Percentiles rank a stretch among this genome's conserved stretches.
These are phyloP conservation scores for Colletotrichum zoysiae DNA, from an alignment of 2,329 filamentous ascomycete genomes.

Conservation along the genomic window DNA sequence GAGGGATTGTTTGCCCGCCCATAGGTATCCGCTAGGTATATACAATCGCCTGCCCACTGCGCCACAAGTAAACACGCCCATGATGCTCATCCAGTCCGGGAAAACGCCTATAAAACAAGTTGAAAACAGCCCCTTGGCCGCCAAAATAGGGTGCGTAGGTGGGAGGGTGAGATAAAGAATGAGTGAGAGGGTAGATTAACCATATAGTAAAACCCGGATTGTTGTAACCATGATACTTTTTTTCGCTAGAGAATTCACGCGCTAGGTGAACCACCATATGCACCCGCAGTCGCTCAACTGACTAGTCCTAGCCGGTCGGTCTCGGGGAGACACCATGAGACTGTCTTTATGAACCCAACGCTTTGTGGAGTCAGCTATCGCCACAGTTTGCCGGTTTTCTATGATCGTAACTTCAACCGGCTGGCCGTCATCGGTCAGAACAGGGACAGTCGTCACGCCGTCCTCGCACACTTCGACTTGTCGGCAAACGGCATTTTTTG, in stretches of 20 bases:
- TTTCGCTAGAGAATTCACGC: neutral
- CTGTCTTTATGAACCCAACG: constrained; percentile 39
- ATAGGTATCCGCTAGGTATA: constrained; percentile 24
- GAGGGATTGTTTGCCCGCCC: constrained; percentile 4
- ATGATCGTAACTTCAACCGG: constrained; percentile 58
- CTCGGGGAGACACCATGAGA: constrained; percentile 27
- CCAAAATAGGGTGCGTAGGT: constrained; percentile 3
- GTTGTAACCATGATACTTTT: neutral
- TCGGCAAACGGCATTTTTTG: constrained; percentile 58
- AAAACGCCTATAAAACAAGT: constrained; percentile 24
- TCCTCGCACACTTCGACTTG: constrained; percentile 60
- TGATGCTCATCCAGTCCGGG: constrained; percentile 19
- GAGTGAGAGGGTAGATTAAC: constrained; percentile 11
- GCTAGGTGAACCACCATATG: constrained; percentile 63
- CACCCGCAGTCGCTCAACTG: constrained; percentile 66
- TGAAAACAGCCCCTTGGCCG: neutral
- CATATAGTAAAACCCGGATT: constrained; percentile 1
- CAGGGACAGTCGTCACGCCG: constrained; percentile 52
- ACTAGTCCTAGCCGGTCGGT: constrained; percentile 32
- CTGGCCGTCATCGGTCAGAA: constrained; percentile 54
- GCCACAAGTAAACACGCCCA: constrained; percentile 18
- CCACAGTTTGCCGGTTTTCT: constrained; percentile 51
- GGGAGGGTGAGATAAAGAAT: neutral
- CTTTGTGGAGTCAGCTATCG: constrained; percentile 31
- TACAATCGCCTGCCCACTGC: constrained; percentile 27